Conservation (phyloP, 2,329 filamentous ascomycete species). For the Sphaceloma murrayae region DNA sequence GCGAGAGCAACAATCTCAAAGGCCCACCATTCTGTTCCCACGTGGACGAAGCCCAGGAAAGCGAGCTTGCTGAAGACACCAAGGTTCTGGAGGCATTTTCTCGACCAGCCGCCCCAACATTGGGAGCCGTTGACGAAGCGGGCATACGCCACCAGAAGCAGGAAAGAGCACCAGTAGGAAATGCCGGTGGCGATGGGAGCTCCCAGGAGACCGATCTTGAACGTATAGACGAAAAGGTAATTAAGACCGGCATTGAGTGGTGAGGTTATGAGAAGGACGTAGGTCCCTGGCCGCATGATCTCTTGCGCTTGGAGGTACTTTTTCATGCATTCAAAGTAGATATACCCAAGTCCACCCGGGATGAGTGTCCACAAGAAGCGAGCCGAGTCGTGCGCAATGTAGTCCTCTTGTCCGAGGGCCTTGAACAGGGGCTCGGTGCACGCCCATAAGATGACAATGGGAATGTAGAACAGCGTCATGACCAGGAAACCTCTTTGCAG, state of each 20-base stretch:
- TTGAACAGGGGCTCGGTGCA: conserved; percentile 66
- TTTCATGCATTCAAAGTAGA: conserved; percentile 74
- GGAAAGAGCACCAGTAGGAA: conserved; percentile 76
- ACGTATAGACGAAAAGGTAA: conserved; percentile 62
- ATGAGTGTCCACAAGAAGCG: conserved; percentile 64
- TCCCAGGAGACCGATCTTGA: conserved; percentile 63
- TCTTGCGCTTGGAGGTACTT: conserved; percentile 52
- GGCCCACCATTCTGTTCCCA: conserved; percentile 90
- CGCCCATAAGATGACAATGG: conserved; percentile 64
- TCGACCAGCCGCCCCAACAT: conserved; percentile 70
- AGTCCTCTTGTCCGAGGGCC: conserved; percentile 65
- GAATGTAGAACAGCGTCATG: conserved; percentile 60
- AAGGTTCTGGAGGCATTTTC: conserved; percentile 56
- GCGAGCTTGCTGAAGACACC: conserved; percentile 65
- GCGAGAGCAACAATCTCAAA: conserved; percentile 84
- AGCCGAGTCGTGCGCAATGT: conserved; percentile 63
- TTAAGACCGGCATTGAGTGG: conserved; percentile 50
- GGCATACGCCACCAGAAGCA: conserved; percentile 64
- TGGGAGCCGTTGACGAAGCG: conserved; percentile 59
- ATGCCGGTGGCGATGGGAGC: conserved; percentile 75
- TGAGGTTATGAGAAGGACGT: conserved; percentile 52
- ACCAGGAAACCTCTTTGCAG: conserved; percentile 68
- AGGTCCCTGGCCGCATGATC: conserved; percentile 56
- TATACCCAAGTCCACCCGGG: conserved; percentile 73
- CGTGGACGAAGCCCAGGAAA: conserved; percentile 66